A percentile compares a stretch with the other conserved stretches of the same genome.
phyloP scores from a whole-genome alignment of 345 rosid species.

The Viola odorata region DNA sequence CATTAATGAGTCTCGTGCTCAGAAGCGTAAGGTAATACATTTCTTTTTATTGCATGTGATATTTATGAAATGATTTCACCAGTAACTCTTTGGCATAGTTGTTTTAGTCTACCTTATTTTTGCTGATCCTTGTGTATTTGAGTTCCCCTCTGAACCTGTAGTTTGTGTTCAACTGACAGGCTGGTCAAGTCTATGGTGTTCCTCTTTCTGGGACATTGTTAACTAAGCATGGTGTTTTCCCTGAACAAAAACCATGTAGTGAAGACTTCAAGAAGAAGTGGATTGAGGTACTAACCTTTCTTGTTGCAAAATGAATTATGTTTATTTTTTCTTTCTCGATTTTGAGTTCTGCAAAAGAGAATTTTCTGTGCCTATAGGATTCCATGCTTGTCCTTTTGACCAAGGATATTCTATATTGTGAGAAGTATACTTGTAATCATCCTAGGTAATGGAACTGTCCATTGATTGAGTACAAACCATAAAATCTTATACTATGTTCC shows the following conservation, averaged over 20 bases:
- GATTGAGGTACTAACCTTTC: slow-evolving; percentile 63
- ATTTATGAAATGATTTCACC: not conserved
- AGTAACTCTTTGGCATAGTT: not conserved
- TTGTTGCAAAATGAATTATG: not conserved
- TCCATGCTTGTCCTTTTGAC: not conserved
- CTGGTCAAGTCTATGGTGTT: slow-evolving; percentile 98
- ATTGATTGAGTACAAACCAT: too few relatives aligned
- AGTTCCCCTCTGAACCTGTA: not conserved
- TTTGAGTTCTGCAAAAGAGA: not conserved
- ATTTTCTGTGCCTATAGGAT: not conserved
- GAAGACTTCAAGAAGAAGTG: slow-evolving; percentile 90
- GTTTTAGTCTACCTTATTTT: not conserved
- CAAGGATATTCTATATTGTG: too few relatives aligned
- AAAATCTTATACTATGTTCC: not conserved
- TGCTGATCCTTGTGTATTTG: not conserved
- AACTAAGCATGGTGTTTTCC: slow-evolving; percentile 71
- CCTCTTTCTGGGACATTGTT: slow-evolving; percentile 80
- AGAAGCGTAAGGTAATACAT: slow-evolving; percentile 81
- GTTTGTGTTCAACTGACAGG: slow-evolving; percentile 43
- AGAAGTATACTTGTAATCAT: too few relatives aligned
- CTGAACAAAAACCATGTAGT: slow-evolving; percentile 69
- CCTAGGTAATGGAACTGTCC: too few relatives aligned
- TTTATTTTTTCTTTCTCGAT: not conserved
- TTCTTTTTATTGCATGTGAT: not conserved
- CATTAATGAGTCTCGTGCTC: slow-evolving; percentile 91